Percentiles rank a stretch among this genome's conserved stretches.
These are phyloP conservation scores for Saccharomycopsis microspora DNA, from an alignment of 805 yeast genomes.

Conservation along the genomic window DNA sequence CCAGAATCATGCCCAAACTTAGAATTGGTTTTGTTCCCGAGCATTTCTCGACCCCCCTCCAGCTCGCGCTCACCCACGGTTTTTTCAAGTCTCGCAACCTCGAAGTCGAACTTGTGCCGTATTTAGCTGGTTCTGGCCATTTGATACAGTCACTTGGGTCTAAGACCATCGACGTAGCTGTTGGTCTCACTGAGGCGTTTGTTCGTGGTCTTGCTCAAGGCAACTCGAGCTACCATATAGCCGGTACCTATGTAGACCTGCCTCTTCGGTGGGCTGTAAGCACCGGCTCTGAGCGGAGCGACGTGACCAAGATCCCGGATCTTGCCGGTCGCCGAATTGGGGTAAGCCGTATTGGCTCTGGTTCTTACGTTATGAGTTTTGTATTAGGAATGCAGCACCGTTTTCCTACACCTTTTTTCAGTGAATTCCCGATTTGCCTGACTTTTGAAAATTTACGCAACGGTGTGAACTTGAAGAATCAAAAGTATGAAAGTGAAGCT, in stretches of 20 bases:
- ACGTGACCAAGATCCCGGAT: slow-evolving; percentile 37
- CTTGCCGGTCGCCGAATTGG: slow-evolving; percentile 61
- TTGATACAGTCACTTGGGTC: slow-evolving; percentile 61
- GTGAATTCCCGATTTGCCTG: slow-evolving; percentile 44
- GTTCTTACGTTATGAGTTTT: slow-evolving; percentile 84
- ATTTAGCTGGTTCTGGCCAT: slow-evolving; percentile 82
- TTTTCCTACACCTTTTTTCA: slow-evolving; percentile 39
- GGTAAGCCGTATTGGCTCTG: slow-evolving; percentile 80
- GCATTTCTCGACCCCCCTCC: slow-evolving; percentile 82
- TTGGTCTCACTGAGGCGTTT: slow-evolving; percentile 89
- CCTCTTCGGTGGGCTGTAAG: slow-evolving; percentile 89
- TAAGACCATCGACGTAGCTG: slow-evolving; percentile 61
- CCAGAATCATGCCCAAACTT: slow-evolving; percentile 17
- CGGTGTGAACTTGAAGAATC: slow-evolving; percentile 46
- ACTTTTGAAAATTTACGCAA: slow-evolving; percentile 70
- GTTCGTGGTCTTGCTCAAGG: slow-evolving; percentile 74
- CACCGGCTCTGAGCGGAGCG: slow-evolving; percentile 55
- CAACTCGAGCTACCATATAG: slow-evolving; percentile 44
- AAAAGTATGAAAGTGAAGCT: slow-evolving; percentile 42
- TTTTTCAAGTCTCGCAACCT: slow-evolving; percentile 39
- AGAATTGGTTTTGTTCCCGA: slow-evolving; percentile 83
- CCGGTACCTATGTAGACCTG: slow-evolving; percentile 76
- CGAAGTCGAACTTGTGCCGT: slow-evolving; percentile 52
- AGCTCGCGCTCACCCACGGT: slow-evolving; percentile 53
- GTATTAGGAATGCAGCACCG: slow-evolving; percentile 58